Evolutionary conservation across 345 rosid genomes (phyloP).

Genomic region (Viola odorata): DNA sequence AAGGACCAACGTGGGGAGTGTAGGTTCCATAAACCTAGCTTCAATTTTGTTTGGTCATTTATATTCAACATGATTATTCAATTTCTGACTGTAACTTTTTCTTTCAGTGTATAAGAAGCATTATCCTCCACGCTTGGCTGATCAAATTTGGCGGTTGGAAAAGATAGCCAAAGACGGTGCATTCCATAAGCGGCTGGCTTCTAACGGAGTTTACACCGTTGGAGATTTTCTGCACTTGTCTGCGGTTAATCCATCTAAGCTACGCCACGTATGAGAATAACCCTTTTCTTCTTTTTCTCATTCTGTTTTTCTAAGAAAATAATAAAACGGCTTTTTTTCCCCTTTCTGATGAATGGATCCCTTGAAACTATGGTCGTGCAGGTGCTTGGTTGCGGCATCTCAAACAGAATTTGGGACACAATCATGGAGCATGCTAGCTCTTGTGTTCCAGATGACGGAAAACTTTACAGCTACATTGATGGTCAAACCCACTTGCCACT

Average conservation of each 20-base stretch:
- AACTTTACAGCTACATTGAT: constrained; percentile 36
- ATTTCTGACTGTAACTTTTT: background rate
- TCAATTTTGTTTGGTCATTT: background rate
- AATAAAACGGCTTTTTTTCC: background rate
- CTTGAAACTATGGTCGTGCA: constrained; percentile 16
- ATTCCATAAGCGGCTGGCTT: constrained; percentile 34
- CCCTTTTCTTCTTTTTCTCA: background rate
- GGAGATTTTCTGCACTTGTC: constrained; percentile 35
- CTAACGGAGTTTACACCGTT: constrained; percentile 22
- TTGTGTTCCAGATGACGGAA: constrained; percentile 50
- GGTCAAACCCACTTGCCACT: constrained; percentile 21
- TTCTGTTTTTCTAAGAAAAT: background rate
- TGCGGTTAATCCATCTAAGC: constrained; percentile 13
- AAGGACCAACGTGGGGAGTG: constrained; percentile 88
- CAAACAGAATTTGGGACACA: constrained; percentile 48
- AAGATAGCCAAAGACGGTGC: constrained; percentile 64
- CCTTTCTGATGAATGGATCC: background rate
- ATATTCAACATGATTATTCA: background rate
- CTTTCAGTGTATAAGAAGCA: constrained; percentile 64
- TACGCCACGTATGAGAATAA: constrained; percentile 40
- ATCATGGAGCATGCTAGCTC: constrained; percentile 53
- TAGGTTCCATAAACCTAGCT: constrained; percentile 28
- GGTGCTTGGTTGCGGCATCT: constrained; percentile 39
- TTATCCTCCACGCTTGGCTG: constrained; percentile 54
- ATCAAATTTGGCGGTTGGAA: constrained; percentile 70